These are phyloP conservation scores for Millerago galiae DNA, from an alignment of 805 yeast genomes.

Conservation along the genomic window DNA sequence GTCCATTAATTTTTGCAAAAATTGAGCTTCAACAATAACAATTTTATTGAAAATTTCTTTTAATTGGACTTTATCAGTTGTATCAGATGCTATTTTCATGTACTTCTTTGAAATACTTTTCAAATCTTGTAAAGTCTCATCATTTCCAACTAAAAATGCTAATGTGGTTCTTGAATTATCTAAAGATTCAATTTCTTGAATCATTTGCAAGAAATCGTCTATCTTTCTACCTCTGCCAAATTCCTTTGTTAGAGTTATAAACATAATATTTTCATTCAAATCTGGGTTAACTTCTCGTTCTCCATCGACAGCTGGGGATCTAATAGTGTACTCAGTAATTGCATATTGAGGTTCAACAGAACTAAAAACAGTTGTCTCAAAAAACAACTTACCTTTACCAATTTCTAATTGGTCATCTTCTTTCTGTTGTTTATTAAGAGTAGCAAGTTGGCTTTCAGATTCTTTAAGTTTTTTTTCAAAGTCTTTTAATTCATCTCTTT, in stretches of 20 bases:
- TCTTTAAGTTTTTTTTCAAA: not conserved
- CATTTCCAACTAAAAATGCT: constrained; percentile 13
- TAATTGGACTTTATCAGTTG: not conserved
- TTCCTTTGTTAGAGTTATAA: constrained; percentile 25
- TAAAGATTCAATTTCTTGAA: constrained; percentile 23
- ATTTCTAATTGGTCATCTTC: not conserved
- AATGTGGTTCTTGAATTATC: constrained; percentile 18
- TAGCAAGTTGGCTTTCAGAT: not conserved
- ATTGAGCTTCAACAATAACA: not conserved
- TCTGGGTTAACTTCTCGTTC: constrained; percentile 1
- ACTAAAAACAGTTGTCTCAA: too few species aligned
- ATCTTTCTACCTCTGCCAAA: constrained; percentile 32
- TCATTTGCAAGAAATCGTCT: constrained; percentile 27
- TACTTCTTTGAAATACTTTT: not conserved
- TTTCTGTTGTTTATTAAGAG: not conserved
- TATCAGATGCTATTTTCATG: too few species aligned
- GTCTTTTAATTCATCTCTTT: not conserved
- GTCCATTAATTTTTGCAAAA: constrained; percentile 1
- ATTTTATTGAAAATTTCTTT: not conserved
- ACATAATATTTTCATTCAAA: constrained; percentile 10
- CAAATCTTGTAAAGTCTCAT: constrained; percentile 2
- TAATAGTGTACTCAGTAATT: not conserved
- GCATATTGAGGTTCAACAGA: not conserved
- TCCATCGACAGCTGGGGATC: not conserved
- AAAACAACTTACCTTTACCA: not conserved